Conservation (phyloP, 495 filamentous ascomycete genomes). For the Hypoxylon trugodes region DNA sequence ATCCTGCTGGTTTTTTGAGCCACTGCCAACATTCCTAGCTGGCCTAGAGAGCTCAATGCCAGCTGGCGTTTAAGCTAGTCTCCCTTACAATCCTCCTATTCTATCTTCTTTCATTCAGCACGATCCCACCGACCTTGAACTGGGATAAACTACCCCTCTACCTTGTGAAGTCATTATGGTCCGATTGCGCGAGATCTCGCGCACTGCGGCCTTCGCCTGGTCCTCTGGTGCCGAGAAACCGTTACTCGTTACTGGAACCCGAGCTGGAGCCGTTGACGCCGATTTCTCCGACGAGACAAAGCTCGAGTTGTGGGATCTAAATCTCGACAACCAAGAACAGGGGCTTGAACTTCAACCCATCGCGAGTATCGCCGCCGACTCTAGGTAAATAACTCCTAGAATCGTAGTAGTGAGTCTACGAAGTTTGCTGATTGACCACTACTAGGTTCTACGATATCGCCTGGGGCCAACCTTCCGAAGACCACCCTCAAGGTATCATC, state of each 20-base stretch:
- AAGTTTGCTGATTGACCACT: conserved; percentile 23
- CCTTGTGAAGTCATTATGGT: conserved; percentile 73
- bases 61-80: conserved; percentile 41
- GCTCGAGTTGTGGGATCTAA: conserved; percentile 95
- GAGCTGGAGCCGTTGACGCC: conserved; percentile 92
- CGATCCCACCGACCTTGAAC: conserved; percentile 8
- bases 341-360: conserved; percentile 85
- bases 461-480: conserved; percentile 83
- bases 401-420: not conserved
- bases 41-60: conserved; percentile 49
- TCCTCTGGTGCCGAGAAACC: conserved; percentile 78
- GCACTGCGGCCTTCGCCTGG: conserved; percentile 98
- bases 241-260: conserved; percentile 92
- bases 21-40: conserved; percentile 39
- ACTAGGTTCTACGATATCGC: conserved; percentile 94
- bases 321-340: conserved; percentile 74
- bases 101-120: conserved; percentile 5
- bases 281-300: conserved; percentile 98
- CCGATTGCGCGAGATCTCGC: conserved; percentile 89
- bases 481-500: conserved; percentile 83
- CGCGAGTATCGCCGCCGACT: conserved; percentile 85
- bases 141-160: conserved; percentile 21
- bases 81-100: conserved; percentile 17
- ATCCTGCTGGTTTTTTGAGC: conserved; percentile 7
- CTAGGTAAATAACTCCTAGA: conserved; percentile 67